A percentile compares a stretch with the other conserved stretches of the same genome.
phyloP scores from a whole-genome alignment of 345 rosid species.

The Lumnitzera racemosa region DNA sequence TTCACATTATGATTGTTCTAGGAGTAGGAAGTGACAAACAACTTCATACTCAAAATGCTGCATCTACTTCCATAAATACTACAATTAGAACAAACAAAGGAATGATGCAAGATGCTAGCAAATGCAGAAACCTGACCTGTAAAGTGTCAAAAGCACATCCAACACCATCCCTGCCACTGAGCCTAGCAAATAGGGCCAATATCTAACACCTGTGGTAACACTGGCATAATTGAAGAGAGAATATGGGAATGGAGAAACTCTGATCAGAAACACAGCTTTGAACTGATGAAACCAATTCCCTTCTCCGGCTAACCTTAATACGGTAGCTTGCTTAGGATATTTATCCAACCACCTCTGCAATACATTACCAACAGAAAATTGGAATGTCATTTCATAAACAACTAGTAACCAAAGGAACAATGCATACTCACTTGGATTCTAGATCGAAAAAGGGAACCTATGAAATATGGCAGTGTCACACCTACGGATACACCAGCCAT shows the following conservation, averaged over 20 bases:
- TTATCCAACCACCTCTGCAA: slow-evolving; percentile 20
- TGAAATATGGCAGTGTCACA: slow-evolving; percentile 27
- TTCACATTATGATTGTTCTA: too few relatives aligned
- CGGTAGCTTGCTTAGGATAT: slow-evolving; percentile 23
- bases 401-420: background rate
- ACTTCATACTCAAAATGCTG: too few relatives aligned
- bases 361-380: background rate
- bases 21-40: too few relatives aligned
- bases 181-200: slow-evolving; percentile 24
- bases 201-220: slow-evolving; percentile 17
- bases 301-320: slow-evolving; percentile 29
- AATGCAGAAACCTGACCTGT: slow-evolving; percentile 12
- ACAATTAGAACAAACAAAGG: too few relatives aligned
- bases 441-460: slow-evolving; percentile 21
- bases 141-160: slow-evolving; percentile 23
- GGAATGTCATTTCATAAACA: background rate
- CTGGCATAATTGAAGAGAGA: slow-evolving; percentile 20
- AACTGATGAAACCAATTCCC: slow-evolving; percentile 37
- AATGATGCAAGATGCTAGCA: too few relatives aligned
- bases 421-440: slow-evolving; percentile 17
- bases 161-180: slow-evolving; percentile 22
- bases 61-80: too few relatives aligned
- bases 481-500: slow-evolving; percentile 22
- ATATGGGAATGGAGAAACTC: slow-evolving; percentile 36
- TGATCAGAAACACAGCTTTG: slow-evolving; percentile 21